phyloP scores from a whole-genome alignment of 1,139 yeast genomes.

The Kodamaea derodonti region DNA sequence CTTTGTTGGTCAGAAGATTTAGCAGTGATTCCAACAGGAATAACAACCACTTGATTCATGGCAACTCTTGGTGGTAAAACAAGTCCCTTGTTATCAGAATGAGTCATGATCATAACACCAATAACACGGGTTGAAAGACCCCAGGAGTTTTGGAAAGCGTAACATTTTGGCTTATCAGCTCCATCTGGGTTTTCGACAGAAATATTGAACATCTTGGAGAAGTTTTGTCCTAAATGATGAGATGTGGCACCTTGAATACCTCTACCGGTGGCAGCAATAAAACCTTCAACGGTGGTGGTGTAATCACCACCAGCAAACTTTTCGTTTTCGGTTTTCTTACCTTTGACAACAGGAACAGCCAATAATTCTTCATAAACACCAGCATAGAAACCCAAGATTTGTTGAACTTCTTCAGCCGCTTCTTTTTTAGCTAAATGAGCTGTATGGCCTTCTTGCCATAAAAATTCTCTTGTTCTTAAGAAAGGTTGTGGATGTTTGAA shows the following conservation, averaged over 20 bases:
- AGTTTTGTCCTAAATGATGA: slow-evolving; percentile 96
- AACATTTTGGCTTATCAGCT: slow-evolving; percentile 77
- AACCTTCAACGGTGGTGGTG: slow-evolving; percentile 96
- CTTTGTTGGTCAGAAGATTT: slow-evolving; percentile 79
- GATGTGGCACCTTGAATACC: slow-evolving; percentile 99
- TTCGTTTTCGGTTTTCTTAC: slow-evolving; percentile 94
- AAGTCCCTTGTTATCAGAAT: slow-evolving; percentile 96
- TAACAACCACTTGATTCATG: slow-evolving; percentile 82
- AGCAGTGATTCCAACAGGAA: slow-evolving; percentile 92
- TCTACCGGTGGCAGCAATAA: slow-evolving; percentile 97
- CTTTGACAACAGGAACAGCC: slow-evolving; percentile 97
- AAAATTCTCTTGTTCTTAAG: slow-evolving; percentile 95
- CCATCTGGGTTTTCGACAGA: slow-evolving; percentile 94
- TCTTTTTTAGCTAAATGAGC: slow-evolving; percentile 82
- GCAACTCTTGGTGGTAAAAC: slow-evolving; percentile 98
- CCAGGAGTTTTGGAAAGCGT: slow-evolving; percentile 98
- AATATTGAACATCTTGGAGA: slow-evolving; percentile 96
- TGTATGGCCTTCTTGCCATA: slow-evolving; percentile 99
- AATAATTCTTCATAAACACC: slow-evolving; percentile 83
- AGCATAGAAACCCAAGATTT: slow-evolving; percentile 83
- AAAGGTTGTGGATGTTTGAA: slow-evolving; percentile 99
- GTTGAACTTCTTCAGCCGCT: slow-evolving; percentile 79
- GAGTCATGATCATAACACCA: slow-evolving; percentile 99
- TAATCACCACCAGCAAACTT: slow-evolving; percentile 97
- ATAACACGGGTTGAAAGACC: slow-evolving; percentile 97